Evolutionary conservation across 2,329 filamentous ascomycete genomes (phyloP).

Genomic region (Venturia asperata): DNA sequence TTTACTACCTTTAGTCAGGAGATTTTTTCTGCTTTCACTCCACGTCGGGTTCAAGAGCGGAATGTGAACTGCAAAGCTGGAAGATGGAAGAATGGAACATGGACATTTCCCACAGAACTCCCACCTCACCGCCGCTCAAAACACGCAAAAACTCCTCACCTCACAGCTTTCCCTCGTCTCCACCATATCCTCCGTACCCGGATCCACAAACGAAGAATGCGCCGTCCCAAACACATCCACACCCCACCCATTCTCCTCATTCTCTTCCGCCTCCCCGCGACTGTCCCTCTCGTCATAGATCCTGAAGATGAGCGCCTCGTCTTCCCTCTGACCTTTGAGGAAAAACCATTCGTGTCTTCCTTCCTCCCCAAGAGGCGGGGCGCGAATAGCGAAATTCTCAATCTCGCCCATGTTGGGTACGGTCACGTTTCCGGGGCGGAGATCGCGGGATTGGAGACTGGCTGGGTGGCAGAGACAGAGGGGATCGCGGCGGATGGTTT

Average conservation of each 20-base stretch:
- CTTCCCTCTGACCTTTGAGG: neutral
- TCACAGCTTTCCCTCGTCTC: slow-evolving; percentile 9
- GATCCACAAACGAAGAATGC: slow-evolving; percentile 3
- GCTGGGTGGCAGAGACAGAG: neutral
- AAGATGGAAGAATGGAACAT: too few species aligned
- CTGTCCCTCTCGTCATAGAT: slow-evolving; percentile 3
- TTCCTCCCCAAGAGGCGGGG: neutral
- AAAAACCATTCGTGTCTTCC: slow-evolving; percentile 1
- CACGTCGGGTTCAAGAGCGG: too few species aligned
- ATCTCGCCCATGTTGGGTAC: neutral
- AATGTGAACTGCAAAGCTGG: too few species aligned
- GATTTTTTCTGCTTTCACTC: too few species aligned
- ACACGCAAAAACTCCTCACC: slow-evolving; percentile 9
- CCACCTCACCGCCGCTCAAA: neutral
- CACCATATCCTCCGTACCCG: neutral
- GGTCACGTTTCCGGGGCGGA: neutral
- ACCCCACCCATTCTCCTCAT: neutral
- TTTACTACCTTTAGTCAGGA: too few species aligned
- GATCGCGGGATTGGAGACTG: neutral
- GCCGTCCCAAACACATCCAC: neutral
- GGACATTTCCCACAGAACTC: too few species aligned
- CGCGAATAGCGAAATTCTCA: neutral
- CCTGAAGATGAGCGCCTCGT: neutral
- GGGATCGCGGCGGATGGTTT: slow-evolving; percentile 11
- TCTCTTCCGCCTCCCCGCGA: neutral